Conservation (phyloP, 2,329 filamentous ascomycete genomes). For the Colletotrichum camelliae region DNA sequence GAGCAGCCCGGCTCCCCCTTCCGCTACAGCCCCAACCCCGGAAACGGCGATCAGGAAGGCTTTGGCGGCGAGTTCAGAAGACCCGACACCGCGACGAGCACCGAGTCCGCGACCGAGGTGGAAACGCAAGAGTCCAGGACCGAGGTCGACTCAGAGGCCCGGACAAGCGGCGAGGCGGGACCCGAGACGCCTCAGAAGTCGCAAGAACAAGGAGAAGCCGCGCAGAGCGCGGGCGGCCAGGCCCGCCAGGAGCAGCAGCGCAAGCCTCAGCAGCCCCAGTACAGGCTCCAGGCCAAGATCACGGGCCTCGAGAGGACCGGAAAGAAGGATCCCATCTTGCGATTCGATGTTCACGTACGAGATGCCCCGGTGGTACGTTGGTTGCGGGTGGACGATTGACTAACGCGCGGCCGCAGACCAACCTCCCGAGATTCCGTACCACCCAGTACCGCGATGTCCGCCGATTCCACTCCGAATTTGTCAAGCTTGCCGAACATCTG, state of each 20-base stretch:
- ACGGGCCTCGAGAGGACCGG: constrained; percentile 91
- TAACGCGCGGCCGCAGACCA: constrained; percentile 68
- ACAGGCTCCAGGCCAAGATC: constrained; percentile 92
- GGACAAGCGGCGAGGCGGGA: constrained; percentile 19
- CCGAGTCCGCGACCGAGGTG: constrained; percentile 48
- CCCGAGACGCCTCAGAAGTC: constrained; percentile 27
- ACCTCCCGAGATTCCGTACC: constrained; percentile 96
- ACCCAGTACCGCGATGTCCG: constrained; percentile 98
- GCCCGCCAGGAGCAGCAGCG: constrained; percentile 52
- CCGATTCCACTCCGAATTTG: constrained; percentile 92
- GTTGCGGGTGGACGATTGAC: neutral
- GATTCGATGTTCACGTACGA: constrained; percentile 95
- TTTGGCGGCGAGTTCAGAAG: constrained; percentile 42
- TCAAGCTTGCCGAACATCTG: constrained; percentile 94
- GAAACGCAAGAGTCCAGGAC: constrained; percentile 40
- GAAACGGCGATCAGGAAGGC: constrained; percentile 45
- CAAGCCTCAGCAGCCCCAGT: constrained; percentile 66
- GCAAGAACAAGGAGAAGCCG: constrained; percentile 27
- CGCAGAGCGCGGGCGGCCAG: constrained; percentile 20
- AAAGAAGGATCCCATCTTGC: constrained; percentile 92
- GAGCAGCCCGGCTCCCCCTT: constrained; percentile 49
- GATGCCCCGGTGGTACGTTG: neutral
- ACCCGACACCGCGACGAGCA: constrained; percentile 53
- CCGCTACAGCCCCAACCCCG: constrained; percentile 46
- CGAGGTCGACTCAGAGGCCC: constrained; percentile 21